Percentiles rank a stretch among this genome's conserved stretches.
These are phyloP conservation scores for Xylariomycetidae sp. DNA, from an alignment of 2,329 filamentous ascomycete species.

Conservation along the genomic window DNA sequence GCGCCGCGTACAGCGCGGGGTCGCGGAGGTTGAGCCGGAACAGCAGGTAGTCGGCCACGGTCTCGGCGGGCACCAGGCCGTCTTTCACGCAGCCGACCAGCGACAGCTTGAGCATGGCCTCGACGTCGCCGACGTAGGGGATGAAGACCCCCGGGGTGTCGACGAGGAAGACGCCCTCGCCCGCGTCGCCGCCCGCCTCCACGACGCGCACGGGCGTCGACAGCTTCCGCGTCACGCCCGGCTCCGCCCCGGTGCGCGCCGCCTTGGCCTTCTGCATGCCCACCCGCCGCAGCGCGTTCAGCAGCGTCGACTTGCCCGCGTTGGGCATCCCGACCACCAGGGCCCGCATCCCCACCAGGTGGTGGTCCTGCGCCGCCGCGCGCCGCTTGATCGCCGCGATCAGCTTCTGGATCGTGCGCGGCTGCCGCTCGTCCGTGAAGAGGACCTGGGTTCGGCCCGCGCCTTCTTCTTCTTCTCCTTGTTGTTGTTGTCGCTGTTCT, in stretches of 20 bases:
- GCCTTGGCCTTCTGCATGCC: constrained; percentile 63
- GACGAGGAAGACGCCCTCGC: constrained; percentile 70
- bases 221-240: constrained; percentile 85
- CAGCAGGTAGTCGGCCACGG: constrained; percentile 85
- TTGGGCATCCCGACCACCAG: constrained; percentile 98
- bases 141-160: constrained; percentile 96
- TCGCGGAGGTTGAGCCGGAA: constrained; percentile 72
- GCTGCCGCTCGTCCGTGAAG: constrained; percentile 40
- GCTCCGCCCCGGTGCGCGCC: constrained; percentile 77
- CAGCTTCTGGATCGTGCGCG: constrained; percentile 31
- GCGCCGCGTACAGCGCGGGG: constrained; percentile 57
- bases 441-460: constrained; percentile 21
- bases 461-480: too few relatives aligned
- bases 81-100: constrained; percentile 89
- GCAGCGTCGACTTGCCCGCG: constrained; percentile 90
- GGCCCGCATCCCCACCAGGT: constrained; percentile 75
- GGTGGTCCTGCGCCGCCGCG: constrained; percentile 47
- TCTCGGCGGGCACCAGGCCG: constrained; percentile 71
- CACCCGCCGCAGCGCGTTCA: constrained; percentile 73
- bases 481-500: too few relatives aligned
- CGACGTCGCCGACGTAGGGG: constrained; percentile 78
- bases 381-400: constrained; percentile 46
- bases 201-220: constrained; percentile 76
- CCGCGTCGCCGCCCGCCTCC: constrained; percentile 20
- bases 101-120: constrained; percentile 92